Conservation (phyloP, 805 yeast genomes). For the Teunomyces aglyptinius region DNA sequence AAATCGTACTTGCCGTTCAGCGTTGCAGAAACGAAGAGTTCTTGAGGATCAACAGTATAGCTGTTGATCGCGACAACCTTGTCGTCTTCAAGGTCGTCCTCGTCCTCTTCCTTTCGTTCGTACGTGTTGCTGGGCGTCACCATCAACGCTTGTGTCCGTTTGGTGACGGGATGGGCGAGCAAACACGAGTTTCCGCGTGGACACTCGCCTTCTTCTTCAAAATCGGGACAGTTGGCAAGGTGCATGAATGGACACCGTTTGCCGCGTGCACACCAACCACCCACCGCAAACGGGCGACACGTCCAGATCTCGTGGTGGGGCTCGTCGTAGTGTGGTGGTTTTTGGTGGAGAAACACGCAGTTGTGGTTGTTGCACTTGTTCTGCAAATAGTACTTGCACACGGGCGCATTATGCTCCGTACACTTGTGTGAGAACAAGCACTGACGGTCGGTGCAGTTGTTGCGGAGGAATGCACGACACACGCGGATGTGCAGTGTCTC, state of each 20-base stretch:
- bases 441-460: constrained; percentile 44
- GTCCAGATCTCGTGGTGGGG: constrained; percentile 38
- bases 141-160: constrained; percentile 26
- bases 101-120: constrained; percentile 10
- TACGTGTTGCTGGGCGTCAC: constrained; percentile 15
- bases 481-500: constrained; percentile 49
- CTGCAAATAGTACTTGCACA: constrained; percentile 28
- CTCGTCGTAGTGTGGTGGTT: constrained; percentile 50
- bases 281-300: constrained; percentile 66
- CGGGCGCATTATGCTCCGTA: constrained; percentile 54
- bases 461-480: constrained; percentile 50
- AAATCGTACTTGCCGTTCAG: constrained; percentile 22
- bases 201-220: constrained; percentile 59
- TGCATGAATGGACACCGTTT: constrained; percentile 56
- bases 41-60: constrained; percentile 32
- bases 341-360: constrained; percentile 50
- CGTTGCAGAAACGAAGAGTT: constrained; percentile 17
- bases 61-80: constrained; percentile 22
- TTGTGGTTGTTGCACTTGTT: constrained; percentile 38
- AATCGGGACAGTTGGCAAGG: constrained; percentile 67
- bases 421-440: constrained; percentile 60
- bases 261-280: constrained; percentile 70
- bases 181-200: constrained; percentile 50
- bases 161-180: constrained; percentile 46
- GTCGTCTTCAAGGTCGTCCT: constrained; percentile 18